A percentile compares a stretch with the other conserved stretches of the same genome.
phyloP scores from a whole-genome alignment of 2,329 filamentous ascomycete genomes.

The Polychaeton citri region DNA sequence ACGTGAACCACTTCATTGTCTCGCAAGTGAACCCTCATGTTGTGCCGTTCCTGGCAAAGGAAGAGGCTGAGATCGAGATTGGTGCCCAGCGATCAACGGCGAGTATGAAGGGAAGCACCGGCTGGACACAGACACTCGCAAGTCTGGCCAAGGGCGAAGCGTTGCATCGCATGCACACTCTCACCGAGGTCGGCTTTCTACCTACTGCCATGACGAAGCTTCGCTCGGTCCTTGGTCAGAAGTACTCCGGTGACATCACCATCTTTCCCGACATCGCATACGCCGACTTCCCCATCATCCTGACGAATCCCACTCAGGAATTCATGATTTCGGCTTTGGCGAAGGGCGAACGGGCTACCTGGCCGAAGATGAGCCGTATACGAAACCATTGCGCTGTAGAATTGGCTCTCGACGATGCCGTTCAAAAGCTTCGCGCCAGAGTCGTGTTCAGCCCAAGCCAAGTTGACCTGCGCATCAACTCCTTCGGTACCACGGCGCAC shows the following conservation, averaged over 20 bases:
- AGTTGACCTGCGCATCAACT: conserved; percentile 38
- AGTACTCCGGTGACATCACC: conserved; percentile 90
- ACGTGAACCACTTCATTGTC: conserved; percentile 96
- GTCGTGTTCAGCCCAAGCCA: conserved; percentile 58
- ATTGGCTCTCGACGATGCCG: conserved; percentile 63
- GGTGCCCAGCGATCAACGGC: conserved; percentile 19
- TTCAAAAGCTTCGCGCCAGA: conserved; percentile 52
- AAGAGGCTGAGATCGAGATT: conserved; percentile 40
- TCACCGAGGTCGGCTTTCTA: conserved; percentile 68
- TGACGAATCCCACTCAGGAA: conserved; percentile 71
- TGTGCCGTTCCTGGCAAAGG: conserved; percentile 67
- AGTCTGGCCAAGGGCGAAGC: conserved; percentile 66
- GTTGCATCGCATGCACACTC: conserved; percentile 64
- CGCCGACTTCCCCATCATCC: conserved; percentile 59
- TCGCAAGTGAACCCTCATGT: conserved; percentile 95
- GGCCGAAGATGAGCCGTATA: conserved; percentile 78
- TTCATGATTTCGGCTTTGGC: conserved; percentile 74
- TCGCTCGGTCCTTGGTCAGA: conserved; percentile 71
- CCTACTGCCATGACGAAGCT: conserved; percentile 57
- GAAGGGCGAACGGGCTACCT: conserved; percentile 73
- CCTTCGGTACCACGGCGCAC: conserved; percentile 3
- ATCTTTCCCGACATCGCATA: conserved; percentile 71
- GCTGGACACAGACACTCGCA: conserved; percentile 54
- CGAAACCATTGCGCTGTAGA: conserved; percentile 82
- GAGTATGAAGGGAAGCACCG: neutral